phyloP scores from a whole-genome alignment of 2,329 filamentous ascomycete species.

The Endothia cerciana region DNA sequence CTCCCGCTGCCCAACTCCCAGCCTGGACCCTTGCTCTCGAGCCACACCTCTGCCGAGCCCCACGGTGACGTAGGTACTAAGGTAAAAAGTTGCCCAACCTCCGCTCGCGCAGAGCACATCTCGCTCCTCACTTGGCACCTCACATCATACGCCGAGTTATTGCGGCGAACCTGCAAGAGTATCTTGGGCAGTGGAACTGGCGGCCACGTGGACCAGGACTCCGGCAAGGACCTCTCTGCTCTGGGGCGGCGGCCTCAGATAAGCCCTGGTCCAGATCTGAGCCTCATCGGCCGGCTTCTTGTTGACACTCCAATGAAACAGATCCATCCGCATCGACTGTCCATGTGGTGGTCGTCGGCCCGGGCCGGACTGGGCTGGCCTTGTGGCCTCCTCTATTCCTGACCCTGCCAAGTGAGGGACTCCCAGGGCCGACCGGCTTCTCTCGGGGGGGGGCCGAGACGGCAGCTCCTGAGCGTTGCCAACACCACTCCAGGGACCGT shows the following conservation, averaged over 20 bases:
- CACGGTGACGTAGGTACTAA: conserved; percentile 21
- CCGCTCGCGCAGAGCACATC: background rate
- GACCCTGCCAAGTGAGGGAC: background rate
- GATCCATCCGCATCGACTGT: background rate
- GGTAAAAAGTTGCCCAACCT: background rate
- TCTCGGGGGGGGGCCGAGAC: background rate
- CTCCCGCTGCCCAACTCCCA: conserved; percentile 19
- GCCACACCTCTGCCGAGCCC: conserved; percentile 10
- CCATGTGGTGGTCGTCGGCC: background rate
- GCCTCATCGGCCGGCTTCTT: too few relatives aligned
- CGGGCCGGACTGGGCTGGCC: background rate
- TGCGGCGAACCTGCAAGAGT: too few relatives aligned
- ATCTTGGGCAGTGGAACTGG: too few relatives aligned
- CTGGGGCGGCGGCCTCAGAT: too few relatives aligned
- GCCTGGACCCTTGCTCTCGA: background rate
- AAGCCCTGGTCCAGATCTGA: too few relatives aligned
- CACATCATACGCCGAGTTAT: too few relatives aligned
- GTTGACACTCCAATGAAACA: background rate
- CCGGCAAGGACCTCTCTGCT: too few relatives aligned
- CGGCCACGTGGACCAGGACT: too few relatives aligned
- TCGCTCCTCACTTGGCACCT: too few relatives aligned
- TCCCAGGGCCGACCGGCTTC: background rate
- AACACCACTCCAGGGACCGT: background rate
- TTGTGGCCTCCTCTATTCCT: background rate
- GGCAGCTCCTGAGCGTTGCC: background rate